Evolutionary conservation across 257 asterid species (phyloP), one percentile per base, ranked within the genome.

Genomic region (Capsicum chinense): DNA sequence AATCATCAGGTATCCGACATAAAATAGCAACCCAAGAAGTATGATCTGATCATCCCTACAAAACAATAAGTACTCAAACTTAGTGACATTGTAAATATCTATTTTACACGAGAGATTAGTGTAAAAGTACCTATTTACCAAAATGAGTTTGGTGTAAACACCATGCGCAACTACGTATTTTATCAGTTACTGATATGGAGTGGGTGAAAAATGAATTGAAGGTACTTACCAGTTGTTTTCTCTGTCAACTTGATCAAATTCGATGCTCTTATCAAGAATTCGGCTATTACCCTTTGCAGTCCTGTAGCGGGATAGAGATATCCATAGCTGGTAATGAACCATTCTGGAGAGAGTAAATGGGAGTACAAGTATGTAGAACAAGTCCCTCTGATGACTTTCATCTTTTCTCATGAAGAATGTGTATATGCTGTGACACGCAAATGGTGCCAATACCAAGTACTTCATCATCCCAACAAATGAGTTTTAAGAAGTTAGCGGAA

Each of bases 31-130:
- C 2, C 93, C 97, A 64, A 39, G 82, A 2, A 94, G 83, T 71
- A 94, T 83, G 83, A 94, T 93, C 85, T 94, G 93, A 82, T 94
- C 97, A 85, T 94, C 98, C 98, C 98, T 91, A 92, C 59, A 80
- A 10, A 71, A 71, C 62, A 47, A 80, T 62, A 9, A 62, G 33
- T 26, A 26, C 17, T 9, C 79, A 42, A 14, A 56, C 17, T 39
- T 69, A 44, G 48, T 2, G 21, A 57, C 9, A 15, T 6, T 62
- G 37, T 62, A 64, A 64, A 13, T 12, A 66, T 66, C n/a, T 33
- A 12, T 66, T 33, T 33, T 66, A 66, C 15, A 33, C n/a, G 1
- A 26, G 33, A 26, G 33, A 60, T 8, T 8, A 3, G 13, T 60
- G 26, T 58, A 5, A 58, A 16, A 58, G 10, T 16, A 58, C 7